phyloP scores from a whole-genome alignment of 2,329 filamentous ascomycete species.

The Penicillium glabrum region DNA sequence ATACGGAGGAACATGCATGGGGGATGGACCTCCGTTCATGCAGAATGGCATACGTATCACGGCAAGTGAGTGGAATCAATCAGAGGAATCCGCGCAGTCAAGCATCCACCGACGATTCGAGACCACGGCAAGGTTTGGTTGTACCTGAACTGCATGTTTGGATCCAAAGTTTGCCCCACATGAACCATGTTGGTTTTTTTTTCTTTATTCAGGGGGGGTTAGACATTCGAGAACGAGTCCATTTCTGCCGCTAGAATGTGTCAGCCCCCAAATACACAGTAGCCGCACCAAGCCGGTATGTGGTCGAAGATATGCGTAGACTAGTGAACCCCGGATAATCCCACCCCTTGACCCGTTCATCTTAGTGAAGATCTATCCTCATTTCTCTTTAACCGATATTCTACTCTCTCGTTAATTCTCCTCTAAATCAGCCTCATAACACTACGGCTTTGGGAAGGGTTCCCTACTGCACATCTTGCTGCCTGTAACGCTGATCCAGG shows the following conservation, averaged over 20 bases:
- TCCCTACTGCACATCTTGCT: neutral
- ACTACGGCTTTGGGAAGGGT: neutral
- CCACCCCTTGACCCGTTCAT: neutral
- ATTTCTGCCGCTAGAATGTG: neutral
- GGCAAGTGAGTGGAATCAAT: neutral
- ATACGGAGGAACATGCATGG: constrained; percentile 63
- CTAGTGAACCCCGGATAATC: neutral
- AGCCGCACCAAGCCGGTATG: neutral
- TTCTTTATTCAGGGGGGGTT: neutral
- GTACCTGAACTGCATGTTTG: constrained; percentile 2
- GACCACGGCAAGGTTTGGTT: neutral
- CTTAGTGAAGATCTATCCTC: neutral
- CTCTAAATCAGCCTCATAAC: neutral
- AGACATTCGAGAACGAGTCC: constrained; percentile 4
- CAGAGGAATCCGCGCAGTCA: neutral
- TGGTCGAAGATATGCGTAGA: neutral
- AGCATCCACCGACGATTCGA: neutral
- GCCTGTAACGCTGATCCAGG: neutral
- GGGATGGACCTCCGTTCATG: constrained; percentile 72
- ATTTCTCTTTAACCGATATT: neutral
- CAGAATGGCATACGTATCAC: constrained; percentile 56
- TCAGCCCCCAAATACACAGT: neutral
- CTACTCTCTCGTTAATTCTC: neutral
- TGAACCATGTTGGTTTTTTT: neutral
- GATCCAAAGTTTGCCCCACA: constrained; percentile 3